Percentiles rank a stretch among this genome's conserved stretches.
Conservation (phyloP, 805 yeast species). For the Maudiozyma serrabonitensis region DNA sequence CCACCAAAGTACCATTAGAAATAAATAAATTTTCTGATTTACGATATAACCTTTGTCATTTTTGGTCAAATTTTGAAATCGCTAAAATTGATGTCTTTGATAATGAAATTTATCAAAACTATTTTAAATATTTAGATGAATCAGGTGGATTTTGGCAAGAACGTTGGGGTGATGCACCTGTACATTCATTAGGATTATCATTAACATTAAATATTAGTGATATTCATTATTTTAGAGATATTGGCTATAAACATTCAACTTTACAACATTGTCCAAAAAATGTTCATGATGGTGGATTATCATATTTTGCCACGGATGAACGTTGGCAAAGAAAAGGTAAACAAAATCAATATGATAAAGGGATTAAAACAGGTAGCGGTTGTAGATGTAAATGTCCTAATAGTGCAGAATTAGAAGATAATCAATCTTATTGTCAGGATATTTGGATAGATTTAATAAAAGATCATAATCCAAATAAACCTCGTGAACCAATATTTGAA, state of each 20-base stretch:
- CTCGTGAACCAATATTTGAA: slow-evolving; percentile 3
- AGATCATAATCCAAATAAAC: background rate
- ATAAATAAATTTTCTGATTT: slow-evolving; percentile 57
- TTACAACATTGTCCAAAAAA: slow-evolving; percentile 78
- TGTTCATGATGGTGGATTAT: slow-evolving; percentile 16
- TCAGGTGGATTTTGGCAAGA: slow-evolving; percentile 82
- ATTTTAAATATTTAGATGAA: slow-evolving; percentile 57
- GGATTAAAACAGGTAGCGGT: slow-evolving; percentile 49
- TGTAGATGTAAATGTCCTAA: slow-evolving; percentile 80
- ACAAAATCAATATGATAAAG: slow-evolving; percentile 27
- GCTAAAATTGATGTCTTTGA: slow-evolving; percentile 72
- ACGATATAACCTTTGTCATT: slow-evolving; percentile 73
- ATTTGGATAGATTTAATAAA: slow-evolving; percentile 35
- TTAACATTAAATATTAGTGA: slow-evolving; percentile 59
- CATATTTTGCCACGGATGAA: slow-evolving; percentile 29
- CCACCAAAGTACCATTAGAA: slow-evolving; percentile 19
- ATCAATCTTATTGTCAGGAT: slow-evolving; percentile 41
- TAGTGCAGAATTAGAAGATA: slow-evolving; percentile 45
- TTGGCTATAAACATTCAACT: slow-evolving; percentile 79
- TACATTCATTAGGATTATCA: slow-evolving; percentile 80
- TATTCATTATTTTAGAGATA: slow-evolving; percentile 84
- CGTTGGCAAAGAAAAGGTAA: slow-evolving; percentile 17
- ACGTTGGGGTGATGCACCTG: slow-evolving; percentile 97
- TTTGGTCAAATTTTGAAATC: slow-evolving; percentile 91
- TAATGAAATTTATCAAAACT: slow-evolving; percentile 52